These are phyloP conservation scores for Ottelia alismoides DNA, from an alignment of 106 monocot species.

Conservation along the genomic window DNA sequence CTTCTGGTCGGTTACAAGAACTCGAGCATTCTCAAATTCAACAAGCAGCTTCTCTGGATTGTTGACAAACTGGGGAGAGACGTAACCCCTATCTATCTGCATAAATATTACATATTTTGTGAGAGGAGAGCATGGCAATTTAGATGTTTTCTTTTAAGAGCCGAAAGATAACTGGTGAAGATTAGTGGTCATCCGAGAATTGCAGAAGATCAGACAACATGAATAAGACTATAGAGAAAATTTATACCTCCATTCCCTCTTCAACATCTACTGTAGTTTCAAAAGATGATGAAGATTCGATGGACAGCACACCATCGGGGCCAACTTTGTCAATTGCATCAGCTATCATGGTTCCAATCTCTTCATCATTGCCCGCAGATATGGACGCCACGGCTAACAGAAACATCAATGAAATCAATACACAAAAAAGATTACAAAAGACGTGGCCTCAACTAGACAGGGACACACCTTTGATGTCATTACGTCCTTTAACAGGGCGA, in stretches of 20 bases:
- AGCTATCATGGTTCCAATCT: conserved; percentile 67
- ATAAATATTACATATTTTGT: too few species aligned
- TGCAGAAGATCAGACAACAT: too few species aligned
- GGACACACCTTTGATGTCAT: conserved; percentile 64
- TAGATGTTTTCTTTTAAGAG: too few species aligned
- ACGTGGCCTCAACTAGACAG: neutral
- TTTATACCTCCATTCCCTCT: conserved; percentile 70
- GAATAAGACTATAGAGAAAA: too few species aligned
- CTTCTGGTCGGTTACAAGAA: conserved; percentile 71
- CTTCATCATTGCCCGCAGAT: conserved; percentile 76
- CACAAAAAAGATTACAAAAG: neutral
- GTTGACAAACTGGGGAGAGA: conserved; percentile 71
- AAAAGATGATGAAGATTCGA: conserved; percentile 72
- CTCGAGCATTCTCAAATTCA: conserved; percentile 70
- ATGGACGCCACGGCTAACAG: conserved; percentile 71
- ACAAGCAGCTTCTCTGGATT: conserved; percentile 55
- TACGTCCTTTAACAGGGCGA: conserved; percentile 48
- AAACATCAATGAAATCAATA: too few species aligned
- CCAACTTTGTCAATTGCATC: conserved; percentile 80
- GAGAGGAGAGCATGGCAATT: too few species aligned
- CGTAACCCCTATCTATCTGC: conserved; percentile 67
- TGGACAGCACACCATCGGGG: conserved; percentile 64
- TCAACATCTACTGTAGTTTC: conserved; percentile 68
- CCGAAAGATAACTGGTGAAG: too few species aligned
- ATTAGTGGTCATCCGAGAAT: too few species aligned